phyloP scores from a whole-genome alignment of 2,329 filamentous ascomycete species.

The Alternaria gansuensis region DNA sequence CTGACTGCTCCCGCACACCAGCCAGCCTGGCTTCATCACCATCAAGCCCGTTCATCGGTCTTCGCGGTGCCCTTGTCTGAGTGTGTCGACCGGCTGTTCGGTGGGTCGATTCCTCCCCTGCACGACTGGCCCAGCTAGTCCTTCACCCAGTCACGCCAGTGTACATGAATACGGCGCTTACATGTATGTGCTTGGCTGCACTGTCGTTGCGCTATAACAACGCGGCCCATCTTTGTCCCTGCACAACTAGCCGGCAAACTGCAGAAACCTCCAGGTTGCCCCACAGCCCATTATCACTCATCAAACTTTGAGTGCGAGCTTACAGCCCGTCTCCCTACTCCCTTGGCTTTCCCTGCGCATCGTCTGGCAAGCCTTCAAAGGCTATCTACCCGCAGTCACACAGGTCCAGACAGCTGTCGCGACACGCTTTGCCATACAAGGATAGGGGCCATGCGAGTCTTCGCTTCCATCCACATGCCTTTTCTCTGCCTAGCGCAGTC shows the following conservation, averaged over 20 bases:
- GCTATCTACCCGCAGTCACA: conserved; percentile 9
- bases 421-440: conserved; percentile 10
- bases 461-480: conserved; percentile 9
- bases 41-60: conserved; percentile 1
- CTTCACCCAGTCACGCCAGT: conserved; percentile 3
- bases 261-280: background rate
- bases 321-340: background rate
- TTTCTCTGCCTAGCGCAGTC: conserved; percentile 2
- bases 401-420: conserved; percentile 10
- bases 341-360: background rate
- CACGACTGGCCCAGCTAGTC: conserved; percentile 9
- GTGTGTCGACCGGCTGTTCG: conserved; percentile 1
- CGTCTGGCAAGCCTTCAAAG: background rate
- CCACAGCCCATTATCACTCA: background rate
- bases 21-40: conserved; percentile 3
- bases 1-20: conserved; percentile 9
- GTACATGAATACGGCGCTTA: conserved; percentile 8
- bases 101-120: conserved; percentile 1
- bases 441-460: conserved; percentile 12
- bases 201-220: background rate
- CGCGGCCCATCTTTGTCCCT: conserved; percentile 2
- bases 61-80: background rate
- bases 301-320: background rate
- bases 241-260: background rate
- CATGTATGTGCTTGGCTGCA: background rate